phyloP scores from a whole-genome alignment of 1,139 yeast genomes.

The Candida sp. region DNA sequence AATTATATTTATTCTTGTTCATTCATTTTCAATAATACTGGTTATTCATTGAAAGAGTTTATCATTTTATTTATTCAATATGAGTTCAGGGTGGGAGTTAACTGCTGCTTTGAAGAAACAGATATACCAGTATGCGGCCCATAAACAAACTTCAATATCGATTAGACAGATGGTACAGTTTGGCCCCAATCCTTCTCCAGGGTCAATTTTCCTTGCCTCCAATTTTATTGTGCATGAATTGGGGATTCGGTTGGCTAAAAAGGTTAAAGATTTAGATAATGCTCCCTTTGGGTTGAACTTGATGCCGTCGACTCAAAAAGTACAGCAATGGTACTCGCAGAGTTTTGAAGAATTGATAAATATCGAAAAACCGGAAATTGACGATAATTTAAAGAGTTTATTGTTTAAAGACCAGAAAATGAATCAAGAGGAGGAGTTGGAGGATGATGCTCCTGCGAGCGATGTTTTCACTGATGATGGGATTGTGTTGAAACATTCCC shows the following conservation, averaged over 20 bases:
- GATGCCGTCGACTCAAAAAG: slow-evolving; percentile 74
- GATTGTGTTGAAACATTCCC: slow-evolving; percentile 37
- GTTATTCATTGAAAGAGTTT: background rate
- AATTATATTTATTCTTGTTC: too few relatives aligned
- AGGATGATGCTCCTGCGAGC: slow-evolving; percentile 13
- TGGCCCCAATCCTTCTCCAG: slow-evolving; percentile 76
- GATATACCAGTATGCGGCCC: slow-evolving; percentile 58
- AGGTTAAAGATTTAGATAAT: slow-evolving; percentile 80
- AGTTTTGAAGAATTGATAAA: slow-evolving; percentile 79
- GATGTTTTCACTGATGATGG: slow-evolving; percentile 54
- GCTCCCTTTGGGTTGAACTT: slow-evolving; percentile 73
- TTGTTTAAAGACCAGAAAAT: slow-evolving; percentile 20
- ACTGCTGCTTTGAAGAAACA: slow-evolving; percentile 36
- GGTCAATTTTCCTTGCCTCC: slow-evolving; percentile 78
- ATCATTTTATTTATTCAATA: slow-evolving; percentile 5
- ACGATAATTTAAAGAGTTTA: slow-evolving; percentile 33
- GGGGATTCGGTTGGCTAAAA: slow-evolving; percentile 81
- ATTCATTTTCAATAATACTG: background rate
- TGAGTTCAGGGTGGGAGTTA: slow-evolving; percentile 48
- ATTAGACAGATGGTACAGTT: slow-evolving; percentile 91
- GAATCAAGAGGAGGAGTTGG: background rate
- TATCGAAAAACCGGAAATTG: slow-evolving; percentile 47
- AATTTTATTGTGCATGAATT: slow-evolving; percentile 85
- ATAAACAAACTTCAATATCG: slow-evolving; percentile 83
- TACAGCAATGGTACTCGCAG: slow-evolving; percentile 89